phyloP scores from a whole-genome alignment of 2,329 filamentous ascomycete genomes.

The Penicillium olsonii region DNA sequence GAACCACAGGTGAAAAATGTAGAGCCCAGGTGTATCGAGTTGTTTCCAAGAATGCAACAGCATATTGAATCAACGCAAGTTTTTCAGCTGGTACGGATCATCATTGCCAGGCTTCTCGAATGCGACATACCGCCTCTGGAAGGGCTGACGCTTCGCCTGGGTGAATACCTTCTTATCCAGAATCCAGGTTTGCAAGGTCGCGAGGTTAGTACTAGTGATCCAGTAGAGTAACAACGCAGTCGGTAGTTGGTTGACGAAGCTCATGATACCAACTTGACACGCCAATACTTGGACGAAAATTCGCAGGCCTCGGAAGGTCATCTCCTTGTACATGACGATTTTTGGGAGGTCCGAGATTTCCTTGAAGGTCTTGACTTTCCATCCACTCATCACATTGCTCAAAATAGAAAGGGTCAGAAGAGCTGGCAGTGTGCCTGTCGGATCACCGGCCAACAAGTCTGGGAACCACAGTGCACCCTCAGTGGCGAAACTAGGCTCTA shows the following conservation, averaged over 20 bases:
- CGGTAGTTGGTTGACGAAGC: slow-evolving; percentile 41
- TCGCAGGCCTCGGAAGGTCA: slow-evolving; percentile 30
- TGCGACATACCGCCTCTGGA: slow-evolving; percentile 35
- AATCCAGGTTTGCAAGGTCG: slow-evolving; percentile 42
- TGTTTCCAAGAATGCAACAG: not conserved
- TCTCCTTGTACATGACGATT: slow-evolving; percentile 25
- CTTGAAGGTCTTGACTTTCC: slow-evolving; percentile 22
- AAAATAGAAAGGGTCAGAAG: slow-evolving; percentile 52
- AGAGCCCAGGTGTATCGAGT: not conserved
- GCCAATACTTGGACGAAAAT: slow-evolving; percentile 40
- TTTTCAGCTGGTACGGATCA: slow-evolving; percentile 18
- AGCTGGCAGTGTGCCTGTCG: slow-evolving; percentile 52
- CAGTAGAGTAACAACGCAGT: slow-evolving; percentile 53
- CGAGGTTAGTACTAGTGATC: slow-evolving; percentile 48
- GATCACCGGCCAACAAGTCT: slow-evolving; percentile 57
- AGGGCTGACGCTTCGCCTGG: slow-evolving; percentile 32
- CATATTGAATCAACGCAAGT: slow-evolving; percentile 10
- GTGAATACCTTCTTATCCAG: slow-evolving; percentile 44
- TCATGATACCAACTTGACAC: slow-evolving; percentile 38
- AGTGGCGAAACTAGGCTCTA: slow-evolving; percentile 53
- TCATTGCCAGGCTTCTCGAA: slow-evolving; percentile 11
- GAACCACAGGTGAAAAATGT: not conserved
- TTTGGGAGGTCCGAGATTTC: slow-evolving; percentile 30
- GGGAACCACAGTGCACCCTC: slow-evolving; percentile 65
- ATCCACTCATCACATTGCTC: slow-evolving; percentile 45